Percentiles rank a stretch among this genome's conserved stretches.
phyloP scores from a whole-genome alignment of 116 monocot species.

The Zostera marina region DNA sequence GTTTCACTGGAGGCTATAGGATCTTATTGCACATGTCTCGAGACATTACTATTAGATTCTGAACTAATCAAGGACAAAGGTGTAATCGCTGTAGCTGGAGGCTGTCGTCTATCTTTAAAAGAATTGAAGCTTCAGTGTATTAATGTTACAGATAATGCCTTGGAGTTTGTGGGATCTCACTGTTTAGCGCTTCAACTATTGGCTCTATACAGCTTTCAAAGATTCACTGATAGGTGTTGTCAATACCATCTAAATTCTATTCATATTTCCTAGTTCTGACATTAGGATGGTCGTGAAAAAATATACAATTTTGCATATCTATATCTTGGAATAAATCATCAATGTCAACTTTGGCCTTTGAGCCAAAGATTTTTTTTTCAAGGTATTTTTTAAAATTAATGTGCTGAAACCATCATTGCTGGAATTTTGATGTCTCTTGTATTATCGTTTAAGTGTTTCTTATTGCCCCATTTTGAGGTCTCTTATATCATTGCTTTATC shows the following conservation, averaged over 20 bases:
- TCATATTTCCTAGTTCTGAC: not conserved
- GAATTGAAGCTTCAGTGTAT: slow-evolving; percentile 64
- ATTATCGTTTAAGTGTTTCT: not conserved
- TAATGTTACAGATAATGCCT: slow-evolving; percentile 63
- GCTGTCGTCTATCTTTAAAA: slow-evolving; percentile 57
- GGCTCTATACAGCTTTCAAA: slow-evolving; percentile 68
- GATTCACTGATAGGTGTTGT: slow-evolving; percentile 69
- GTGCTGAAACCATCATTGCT: too few relatives aligned
- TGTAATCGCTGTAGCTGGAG: slow-evolving; percentile 43
- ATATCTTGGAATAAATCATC: too few relatives aligned
- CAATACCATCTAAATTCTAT: not conserved
- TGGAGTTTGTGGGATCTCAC: slow-evolving; percentile 53
- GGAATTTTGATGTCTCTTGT: not conserved
- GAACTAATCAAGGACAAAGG: slow-evolving; percentile 60
- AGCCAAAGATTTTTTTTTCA: too few relatives aligned
- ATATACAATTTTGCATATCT: too few relatives aligned
- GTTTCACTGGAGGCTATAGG: slow-evolving; percentile 59
- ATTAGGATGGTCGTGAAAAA: not conserved
- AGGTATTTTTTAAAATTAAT: too few relatives aligned
- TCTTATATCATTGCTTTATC: too few relatives aligned
- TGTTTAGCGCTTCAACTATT: slow-evolving; percentile 62
- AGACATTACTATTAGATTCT: slow-evolving; percentile 66
- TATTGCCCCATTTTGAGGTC: not conserved
- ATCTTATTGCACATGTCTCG: slow-evolving; percentile 44
- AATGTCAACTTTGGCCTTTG: too few relatives aligned